Evolutionary conservation across 768 basidiomycete genomes (phyloP), one percentile per base, ranked within the genome.

Genomic region (Pilatotrama ljubarskyi): DNA sequence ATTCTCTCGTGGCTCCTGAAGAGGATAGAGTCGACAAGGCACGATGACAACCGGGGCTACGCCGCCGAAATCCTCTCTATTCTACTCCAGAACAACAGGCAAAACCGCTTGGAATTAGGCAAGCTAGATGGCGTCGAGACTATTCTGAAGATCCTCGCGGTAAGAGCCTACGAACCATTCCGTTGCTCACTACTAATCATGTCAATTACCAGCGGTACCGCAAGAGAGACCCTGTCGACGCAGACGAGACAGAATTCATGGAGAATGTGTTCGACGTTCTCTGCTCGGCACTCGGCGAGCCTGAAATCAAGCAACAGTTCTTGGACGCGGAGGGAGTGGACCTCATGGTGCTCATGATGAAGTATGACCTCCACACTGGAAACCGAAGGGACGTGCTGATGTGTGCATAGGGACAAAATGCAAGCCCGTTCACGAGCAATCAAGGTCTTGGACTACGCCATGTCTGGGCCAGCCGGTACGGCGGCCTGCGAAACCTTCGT

Each of bases 321-420:
- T 75, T 94, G n/a, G 84, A 86, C 10, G 88, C 88, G 18, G 97
- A 99, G 73, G 97, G 97, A 1, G 85, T 94, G 14, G 97, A 99
- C 67, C 81, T 99, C 35, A 98, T 98, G 95, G 83, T 97, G n/a
- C 79, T 98, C 63, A 90, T 97, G 83, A 95, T 98, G 90, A 96
- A 90, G 94, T 95, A 66, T 44, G 85, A 76, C 26, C 38, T 54
- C 29, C 29, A 36, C 46, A 24, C 41, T 40, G 44, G 6, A 25
- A 29, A 24, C 17, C 18, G 1, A 9, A 11, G 3, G 9, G 1
- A 25, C 41, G 7, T 36, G 36, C 32, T 57, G 0, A 55, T 40
- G 5, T 11, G 38, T 8, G 15, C 24, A 10, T 42, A 95, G 94
- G 74, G 90, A 93, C 63, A 96, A 94, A 70, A 80, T 83, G 59